These are phyloP conservation scores for Aeschynomene evenia DNA, from an alignment of 306 rosid genomes.

Conservation along the genomic window DNA sequence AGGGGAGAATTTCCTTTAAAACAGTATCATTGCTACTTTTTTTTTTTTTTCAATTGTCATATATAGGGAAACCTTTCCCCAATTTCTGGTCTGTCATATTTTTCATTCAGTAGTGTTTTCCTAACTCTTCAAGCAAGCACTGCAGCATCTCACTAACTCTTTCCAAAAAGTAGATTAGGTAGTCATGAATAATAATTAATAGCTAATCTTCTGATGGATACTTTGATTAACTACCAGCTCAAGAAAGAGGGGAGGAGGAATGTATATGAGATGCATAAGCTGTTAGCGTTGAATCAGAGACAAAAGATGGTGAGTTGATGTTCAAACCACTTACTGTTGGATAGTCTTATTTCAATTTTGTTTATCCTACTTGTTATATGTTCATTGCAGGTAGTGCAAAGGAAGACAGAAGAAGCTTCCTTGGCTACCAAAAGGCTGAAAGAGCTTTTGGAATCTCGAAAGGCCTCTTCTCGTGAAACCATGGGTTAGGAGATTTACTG, in stretches of 20 bases:
- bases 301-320: slow-evolving; percentile 78
- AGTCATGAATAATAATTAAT: not conserved
- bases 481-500: slow-evolving; percentile 44
- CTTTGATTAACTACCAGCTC: slow-evolving; percentile 63
- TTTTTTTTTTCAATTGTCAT: not conserved
- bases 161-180: slow-evolving; percentile 21
- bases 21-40: not conserved
- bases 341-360: slow-evolving; percentile 11
- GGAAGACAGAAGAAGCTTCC: slow-evolving; percentile 95
- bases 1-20: not conserved
- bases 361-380: slow-evolving; percentile 17
- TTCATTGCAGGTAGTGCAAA: slow-evolving; percentile 73
- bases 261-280: slow-evolving; percentile 97
- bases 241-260: slow-evolving; percentile 98
- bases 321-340: slow-evolving; percentile 17
- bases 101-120: not conserved
- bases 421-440: slow-evolving; percentile 92
- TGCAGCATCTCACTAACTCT: not conserved
- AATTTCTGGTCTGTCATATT: not conserved
- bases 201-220: slow-evolving; percentile 21
- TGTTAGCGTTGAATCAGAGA: slow-evolving; percentile 90
- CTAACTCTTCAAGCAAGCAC: not conserved
- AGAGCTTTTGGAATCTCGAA: slow-evolving; percentile 88
- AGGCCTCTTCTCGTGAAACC: slow-evolving; percentile 72
- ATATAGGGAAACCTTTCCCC: not conserved